These are phyloP conservation scores for Silybum marianum DNA, from an alignment of 129 eudicot genomes.

Conservation along the genomic window DNA sequence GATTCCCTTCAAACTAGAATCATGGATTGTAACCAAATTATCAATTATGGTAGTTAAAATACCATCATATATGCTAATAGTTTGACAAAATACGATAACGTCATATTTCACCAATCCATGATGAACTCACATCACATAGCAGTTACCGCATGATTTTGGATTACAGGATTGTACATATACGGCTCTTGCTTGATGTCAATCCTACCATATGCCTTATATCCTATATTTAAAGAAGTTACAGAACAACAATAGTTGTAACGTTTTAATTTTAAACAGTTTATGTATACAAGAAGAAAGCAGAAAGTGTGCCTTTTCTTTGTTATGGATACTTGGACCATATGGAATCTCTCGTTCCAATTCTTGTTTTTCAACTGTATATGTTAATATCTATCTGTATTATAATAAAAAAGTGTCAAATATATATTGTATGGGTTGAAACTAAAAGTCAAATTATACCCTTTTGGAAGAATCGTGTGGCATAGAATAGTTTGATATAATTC, in stretches of 20 bases:
- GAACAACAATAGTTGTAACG: neutral
- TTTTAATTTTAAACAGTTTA: neutral
- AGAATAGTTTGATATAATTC: slow-evolving; percentile 2
- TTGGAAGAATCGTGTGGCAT: slow-evolving; percentile 24
- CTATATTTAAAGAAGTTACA: neutral
- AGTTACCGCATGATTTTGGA: neutral
- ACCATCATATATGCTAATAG: neutral
- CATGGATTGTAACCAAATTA: neutral
- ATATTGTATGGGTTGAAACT: neutral
- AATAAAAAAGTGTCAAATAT: neutral
- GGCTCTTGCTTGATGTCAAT: neutral
- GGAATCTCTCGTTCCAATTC: neutral
- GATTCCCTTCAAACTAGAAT: neutral
- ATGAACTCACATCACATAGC: neutral
- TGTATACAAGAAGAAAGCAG: neutral
- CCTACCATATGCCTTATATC: neutral
- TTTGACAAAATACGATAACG: slow-evolving; percentile 5
- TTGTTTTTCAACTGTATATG: neutral
- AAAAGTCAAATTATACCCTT: slow-evolving; percentile 19
- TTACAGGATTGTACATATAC: neutral
- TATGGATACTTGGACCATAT: neutral
- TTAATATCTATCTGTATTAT: neutral
- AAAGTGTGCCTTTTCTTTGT: neutral
- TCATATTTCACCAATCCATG: neutral
- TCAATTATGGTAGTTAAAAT: slow-evolving; percentile 13